Evolutionary conservation across 208 protist species (phyloP).

Genomic region (Jaenimonas drosophilae): DNA sequence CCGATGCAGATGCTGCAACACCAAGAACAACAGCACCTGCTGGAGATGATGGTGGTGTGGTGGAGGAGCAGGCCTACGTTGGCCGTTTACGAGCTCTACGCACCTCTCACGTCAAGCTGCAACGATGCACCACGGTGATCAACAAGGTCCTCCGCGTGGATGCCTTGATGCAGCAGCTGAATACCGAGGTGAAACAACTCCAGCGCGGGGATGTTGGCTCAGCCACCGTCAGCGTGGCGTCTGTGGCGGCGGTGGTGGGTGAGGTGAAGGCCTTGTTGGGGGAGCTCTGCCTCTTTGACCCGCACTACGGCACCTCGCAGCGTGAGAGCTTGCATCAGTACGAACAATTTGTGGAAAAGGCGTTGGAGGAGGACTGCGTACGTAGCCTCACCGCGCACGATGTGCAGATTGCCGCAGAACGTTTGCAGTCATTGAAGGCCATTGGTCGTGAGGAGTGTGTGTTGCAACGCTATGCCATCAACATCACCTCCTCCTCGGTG

Average conservation of each 20-base stretch:
- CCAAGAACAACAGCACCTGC: too few relatives aligned
- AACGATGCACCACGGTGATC: conserved; percentile 31
- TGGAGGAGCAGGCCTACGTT: too few relatives aligned
- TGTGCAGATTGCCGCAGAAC: conserved; percentile 23
- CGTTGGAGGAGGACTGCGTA: conserved; percentile 55
- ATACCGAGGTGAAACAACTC: too few relatives aligned
- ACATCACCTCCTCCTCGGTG: too few relatives aligned
- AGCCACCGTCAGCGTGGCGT: conserved; percentile 5
- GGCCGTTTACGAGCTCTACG: conserved; percentile 21
- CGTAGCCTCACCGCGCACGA: conserved; percentile 23
- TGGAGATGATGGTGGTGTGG: too few relatives aligned
- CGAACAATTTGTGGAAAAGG: conserved; percentile 42
- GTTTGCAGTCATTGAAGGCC: conserved; percentile 43
- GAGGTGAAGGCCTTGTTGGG: conserved; percentile 26
- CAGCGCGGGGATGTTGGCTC: too few relatives aligned
- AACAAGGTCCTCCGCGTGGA: conserved; percentile 33
- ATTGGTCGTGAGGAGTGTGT: conserved; percentile 54
- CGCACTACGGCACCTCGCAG: conserved; percentile 47
- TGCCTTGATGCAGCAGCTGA: conserved; percentile 28
- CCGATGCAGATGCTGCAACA: too few relatives aligned
- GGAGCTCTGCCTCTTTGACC: conserved; percentile 38
- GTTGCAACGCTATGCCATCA: conserved; percentile 33
- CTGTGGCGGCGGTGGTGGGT: conserved; percentile 14
- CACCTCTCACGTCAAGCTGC: conserved; percentile 33
- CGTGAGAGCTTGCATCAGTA: conserved; percentile 32